Evolutionary conservation across 768 basidiomycete genomes (phyloP), one percentile per base, ranked within the genome.

Genomic region (Mycena galopus): DNA sequence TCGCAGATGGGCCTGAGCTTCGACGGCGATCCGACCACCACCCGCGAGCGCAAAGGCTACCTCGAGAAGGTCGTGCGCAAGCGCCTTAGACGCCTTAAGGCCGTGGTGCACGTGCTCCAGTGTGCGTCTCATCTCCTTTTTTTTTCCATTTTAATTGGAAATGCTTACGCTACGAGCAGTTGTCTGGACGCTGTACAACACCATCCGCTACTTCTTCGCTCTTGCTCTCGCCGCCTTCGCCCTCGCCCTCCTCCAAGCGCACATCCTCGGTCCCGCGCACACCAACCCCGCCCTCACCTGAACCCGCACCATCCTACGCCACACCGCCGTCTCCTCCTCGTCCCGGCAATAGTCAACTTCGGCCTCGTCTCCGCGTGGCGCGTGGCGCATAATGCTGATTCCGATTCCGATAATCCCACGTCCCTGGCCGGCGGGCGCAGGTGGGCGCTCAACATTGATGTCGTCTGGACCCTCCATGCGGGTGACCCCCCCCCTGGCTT

Each of bases 391-490:
- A n/a, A n/a, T n/a, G n/a, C n/a, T n/a, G n/a, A n/a, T 12, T 60
- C 83, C 2, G 79, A 84, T 64, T 42, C 78, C 32, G 83, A n/a
- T n/a, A n/a, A n/a, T n/a, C n/a, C n/a, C n/a, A n/a, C n/a, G n/a
- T n/a, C 83, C 64, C 71, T 88, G 53, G 81, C 82, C 65, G 75
- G 83, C 42, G 78, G 77, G 27, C 79, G 79, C 53, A 86, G 89
- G n/a, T 94, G 93, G 70, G 80, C 82, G 55, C 84, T 92, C 82
- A 90, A 93, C 72, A 82, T 93, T 51, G 93, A 94, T 77, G 83
- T 90, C 44, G 94, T 95, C n/a, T n/a, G n/a, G n/a, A n/a, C n/a
- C n/a, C n/a, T n/a, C n/a, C n/a, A n/a, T n/a, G n/a, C n/a, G n/a
- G n/a, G n/a, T n/a, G n/a, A n/a, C n/a, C n/a, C n/a, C n/a, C n/a